A percentile compares a stretch with the other conserved stretches of the same genome.
Conservation (phyloP, 164 flowering plant species). For the Kalanchoe fedtschenkoi region DNA sequence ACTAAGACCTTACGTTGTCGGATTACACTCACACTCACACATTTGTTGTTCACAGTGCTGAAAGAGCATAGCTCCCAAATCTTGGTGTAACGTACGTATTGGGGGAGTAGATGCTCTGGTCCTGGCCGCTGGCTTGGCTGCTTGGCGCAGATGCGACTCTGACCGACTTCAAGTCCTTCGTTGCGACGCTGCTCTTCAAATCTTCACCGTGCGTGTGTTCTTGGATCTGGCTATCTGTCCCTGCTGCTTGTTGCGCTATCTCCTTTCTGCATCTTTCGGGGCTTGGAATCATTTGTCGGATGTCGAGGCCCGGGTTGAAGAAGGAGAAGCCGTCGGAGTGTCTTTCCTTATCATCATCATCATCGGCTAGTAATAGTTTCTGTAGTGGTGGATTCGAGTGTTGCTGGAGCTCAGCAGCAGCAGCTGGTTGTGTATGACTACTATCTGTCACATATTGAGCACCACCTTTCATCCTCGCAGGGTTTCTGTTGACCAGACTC, state of each 20-base stretch:
- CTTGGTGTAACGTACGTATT: not conserved
- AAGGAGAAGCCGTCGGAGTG: not conserved
- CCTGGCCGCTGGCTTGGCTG: not conserved
- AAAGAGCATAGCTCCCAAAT: not conserved
- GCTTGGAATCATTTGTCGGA: not conserved
- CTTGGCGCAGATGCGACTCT: not conserved
- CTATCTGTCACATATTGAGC: too few species aligned
- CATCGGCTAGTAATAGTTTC: not conserved
- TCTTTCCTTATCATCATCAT: not conserved
- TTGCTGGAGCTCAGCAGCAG: too few species aligned
- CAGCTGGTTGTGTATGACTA: too few species aligned
- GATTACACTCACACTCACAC: too few species aligned
- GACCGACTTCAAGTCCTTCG: not conserved
- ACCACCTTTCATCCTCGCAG: not conserved
- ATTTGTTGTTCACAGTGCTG: not conserved
- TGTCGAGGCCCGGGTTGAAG: not conserved
- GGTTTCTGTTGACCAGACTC: not conserved
- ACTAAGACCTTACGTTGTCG: too few species aligned
- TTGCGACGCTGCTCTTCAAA: not conserved
- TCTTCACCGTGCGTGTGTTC: not conserved
- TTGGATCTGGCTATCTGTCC: too few species aligned
- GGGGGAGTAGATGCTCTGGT: not conserved
- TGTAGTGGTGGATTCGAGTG: not conserved
- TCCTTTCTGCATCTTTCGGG: not conserved
- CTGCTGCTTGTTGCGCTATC: too few species aligned